phyloP scores from a whole-genome alignment of 768 basidiomycete species.

The Kwoniella botswanensis region DNA sequence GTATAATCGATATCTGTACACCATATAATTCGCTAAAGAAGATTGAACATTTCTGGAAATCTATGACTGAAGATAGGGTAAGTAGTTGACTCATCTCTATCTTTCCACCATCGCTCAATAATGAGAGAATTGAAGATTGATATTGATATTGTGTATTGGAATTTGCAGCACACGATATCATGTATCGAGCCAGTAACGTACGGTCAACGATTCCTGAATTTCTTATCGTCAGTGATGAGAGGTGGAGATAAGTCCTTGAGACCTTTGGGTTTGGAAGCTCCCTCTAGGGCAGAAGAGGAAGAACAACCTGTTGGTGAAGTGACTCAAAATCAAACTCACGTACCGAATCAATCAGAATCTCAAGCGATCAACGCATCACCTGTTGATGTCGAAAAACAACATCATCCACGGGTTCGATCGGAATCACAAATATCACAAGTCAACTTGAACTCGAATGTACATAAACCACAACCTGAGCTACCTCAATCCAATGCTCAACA shows the following conservation, averaged over 20 bases:
- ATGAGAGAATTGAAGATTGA: too few species aligned
- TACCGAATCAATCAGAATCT: neutral
- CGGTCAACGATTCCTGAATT: conserved; percentile 73
- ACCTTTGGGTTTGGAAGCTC: conserved; percentile 37
- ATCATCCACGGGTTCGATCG: neutral
- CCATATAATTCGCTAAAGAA: conserved; percentile 80
- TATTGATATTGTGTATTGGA: neutral
- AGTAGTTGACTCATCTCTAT: conserved; percentile 57
- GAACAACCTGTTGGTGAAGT: conserved; percentile 24
- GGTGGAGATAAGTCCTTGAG: conserved; percentile 47
- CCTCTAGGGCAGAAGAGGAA: conserved; percentile 2
- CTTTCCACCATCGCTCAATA: neutral
- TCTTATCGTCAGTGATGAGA: conserved; percentile 57
- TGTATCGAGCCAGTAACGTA: conserved; percentile 88
- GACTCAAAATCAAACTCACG: neutral
- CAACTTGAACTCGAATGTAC: neutral
- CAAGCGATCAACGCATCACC: neutral
- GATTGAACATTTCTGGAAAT: conserved; percentile 90
- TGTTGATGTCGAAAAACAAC: neutral
- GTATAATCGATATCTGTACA: conserved; percentile 95
- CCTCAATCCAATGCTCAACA: neutral
- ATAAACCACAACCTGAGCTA: neutral
- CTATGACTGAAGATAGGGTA: conserved; percentile 81
- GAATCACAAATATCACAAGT: neutral
- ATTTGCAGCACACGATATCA: conserved; percentile 83